Percentiles rank a stretch among this genome's conserved stretches.
phyloP scores from a whole-genome alignment of 768 basidiomycete species.

The Lactifluus piperatus region DNA sequence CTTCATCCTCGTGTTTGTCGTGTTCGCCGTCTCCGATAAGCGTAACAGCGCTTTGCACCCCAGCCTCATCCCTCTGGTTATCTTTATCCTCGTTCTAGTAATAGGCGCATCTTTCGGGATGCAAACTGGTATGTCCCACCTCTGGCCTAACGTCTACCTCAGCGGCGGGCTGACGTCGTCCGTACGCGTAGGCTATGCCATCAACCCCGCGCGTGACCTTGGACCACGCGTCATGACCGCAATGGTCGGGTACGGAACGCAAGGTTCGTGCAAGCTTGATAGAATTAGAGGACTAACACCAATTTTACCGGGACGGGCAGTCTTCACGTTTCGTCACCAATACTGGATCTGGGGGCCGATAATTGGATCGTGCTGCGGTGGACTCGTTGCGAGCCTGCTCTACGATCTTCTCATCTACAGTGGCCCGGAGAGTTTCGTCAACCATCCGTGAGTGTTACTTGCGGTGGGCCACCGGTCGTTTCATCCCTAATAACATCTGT shows the following conservation, averaged over 20 bases:
- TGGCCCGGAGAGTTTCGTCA: constrained; percentile 46
- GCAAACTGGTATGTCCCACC: constrained; percentile 34
- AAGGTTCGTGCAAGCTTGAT: constrained; percentile 24
- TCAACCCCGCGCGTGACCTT: constrained; percentile 67
- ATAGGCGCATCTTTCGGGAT: constrained; percentile 51
- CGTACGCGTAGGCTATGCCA: constrained; percentile 40
- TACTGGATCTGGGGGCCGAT: constrained; percentile 71
- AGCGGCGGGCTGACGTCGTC: neutral
- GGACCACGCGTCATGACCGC: constrained; percentile 61
- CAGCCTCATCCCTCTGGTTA: constrained; percentile 44
- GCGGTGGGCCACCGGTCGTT: neutral
- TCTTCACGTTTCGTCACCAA: constrained; percentile 43
- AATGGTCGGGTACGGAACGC: constrained; percentile 60
- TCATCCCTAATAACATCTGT: neutral
- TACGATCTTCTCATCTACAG: constrained; percentile 55
- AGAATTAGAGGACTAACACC: neutral
- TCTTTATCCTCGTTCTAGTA: constrained; percentile 49
- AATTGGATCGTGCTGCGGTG: constrained; percentile 53
- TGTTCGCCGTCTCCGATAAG: constrained; percentile 48
- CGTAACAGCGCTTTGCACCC: constrained; percentile 39
- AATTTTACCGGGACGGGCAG: constrained; percentile 3
- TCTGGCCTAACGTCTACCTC: neutral
- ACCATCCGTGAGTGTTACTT: constrained; percentile 38
- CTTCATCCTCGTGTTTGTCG: constrained; percentile 42
- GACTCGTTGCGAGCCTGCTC: constrained; percentile 41